Evolutionary conservation across 2,329 filamentous ascomycete species (phyloP).

Genomic region (Huntiella moniliformis): DNA sequence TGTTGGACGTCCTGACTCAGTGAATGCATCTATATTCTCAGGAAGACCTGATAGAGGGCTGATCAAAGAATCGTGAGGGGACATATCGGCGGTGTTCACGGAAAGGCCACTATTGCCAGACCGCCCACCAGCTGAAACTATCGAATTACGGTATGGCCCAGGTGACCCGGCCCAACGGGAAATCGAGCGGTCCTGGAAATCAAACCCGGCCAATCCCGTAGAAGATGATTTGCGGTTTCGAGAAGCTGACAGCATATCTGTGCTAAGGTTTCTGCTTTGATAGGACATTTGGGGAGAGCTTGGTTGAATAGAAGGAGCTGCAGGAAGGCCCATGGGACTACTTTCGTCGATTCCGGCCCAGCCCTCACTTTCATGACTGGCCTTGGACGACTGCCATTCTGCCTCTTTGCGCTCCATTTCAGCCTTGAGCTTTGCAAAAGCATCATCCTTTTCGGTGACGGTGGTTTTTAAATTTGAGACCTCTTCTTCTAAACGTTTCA

Average conservation of each 20-base stretch:
- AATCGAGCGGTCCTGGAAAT: conserved; percentile 3
- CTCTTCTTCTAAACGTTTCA: neutral
- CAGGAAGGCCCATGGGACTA: neutral
- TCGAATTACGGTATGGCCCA: neutral
- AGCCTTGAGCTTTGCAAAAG: conserved; percentile 2
- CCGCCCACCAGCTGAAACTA: neutral
- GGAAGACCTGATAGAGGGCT: neutral
- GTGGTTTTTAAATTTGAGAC: neutral
- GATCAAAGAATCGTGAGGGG: neutral
- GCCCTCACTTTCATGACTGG: neutral
- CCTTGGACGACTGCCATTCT: conserved; percentile 2
- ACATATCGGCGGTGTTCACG: too few species aligned
- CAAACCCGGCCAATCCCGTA: neutral
- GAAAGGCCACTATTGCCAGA: neutral
- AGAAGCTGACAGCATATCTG: conserved; percentile 4
- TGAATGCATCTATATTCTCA: conserved; percentile 15
- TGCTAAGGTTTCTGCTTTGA: conserved; percentile 1
- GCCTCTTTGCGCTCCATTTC: conserved; percentile 4
- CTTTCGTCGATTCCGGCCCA: neutral
- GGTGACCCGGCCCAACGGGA: conserved; percentile 3
- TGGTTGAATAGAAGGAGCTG: neutral
- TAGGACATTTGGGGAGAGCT: conserved; percentile 6
- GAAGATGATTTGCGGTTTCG: neutral
- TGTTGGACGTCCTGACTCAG: conserved; percentile 34
- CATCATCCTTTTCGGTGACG: neutral